These are phyloP conservation scores for Pascua sp. DNA, from an alignment of 1,284 basidiomycete genomes.

Conservation along the genomic window DNA sequence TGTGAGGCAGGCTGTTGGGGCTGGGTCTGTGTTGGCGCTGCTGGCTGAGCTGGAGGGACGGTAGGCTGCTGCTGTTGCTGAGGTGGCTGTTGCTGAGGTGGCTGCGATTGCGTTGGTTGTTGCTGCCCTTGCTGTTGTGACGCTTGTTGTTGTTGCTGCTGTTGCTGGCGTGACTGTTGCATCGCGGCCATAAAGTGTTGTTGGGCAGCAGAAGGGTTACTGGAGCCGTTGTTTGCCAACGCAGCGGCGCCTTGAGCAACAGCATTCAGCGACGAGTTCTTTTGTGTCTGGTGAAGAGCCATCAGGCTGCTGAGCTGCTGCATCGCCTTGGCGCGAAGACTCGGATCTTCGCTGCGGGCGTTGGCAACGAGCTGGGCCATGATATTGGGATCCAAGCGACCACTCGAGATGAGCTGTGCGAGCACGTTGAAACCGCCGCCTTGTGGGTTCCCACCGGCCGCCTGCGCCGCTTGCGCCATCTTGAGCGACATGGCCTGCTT, in stretches of 20 bases:
- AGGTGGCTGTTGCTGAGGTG: neutral
- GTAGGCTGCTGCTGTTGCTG: constrained; percentile 1
- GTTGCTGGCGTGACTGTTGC: neutral
- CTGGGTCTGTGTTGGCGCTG: neutral
- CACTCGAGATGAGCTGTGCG: constrained; percentile 9
- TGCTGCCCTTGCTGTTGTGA: neutral
- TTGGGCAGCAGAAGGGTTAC: constrained; percentile 8
- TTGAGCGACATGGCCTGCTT: constrained; percentile 20
- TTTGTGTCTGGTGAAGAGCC: constrained; percentile 8
- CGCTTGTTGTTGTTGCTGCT: neutral
- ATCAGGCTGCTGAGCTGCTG: constrained; percentile 13
- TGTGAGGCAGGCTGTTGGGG: neutral
- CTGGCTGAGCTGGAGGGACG: constrained; percentile 6
- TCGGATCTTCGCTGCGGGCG: constrained; percentile 12
- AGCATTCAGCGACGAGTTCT: neutral
- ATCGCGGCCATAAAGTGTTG: constrained; percentile 15
- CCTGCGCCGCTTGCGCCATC: constrained; percentile 18
- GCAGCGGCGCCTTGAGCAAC: neutral
- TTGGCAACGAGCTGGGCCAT: constrained; percentile 17
- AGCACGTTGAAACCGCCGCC: constrained; percentile 9
- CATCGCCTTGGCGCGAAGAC: constrained; percentile 9
- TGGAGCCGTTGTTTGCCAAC: constrained; percentile 2
- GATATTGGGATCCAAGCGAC: constrained; percentile 15
- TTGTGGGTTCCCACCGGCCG: neutral
- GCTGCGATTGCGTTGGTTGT: neutral